phyloP scores from a whole-genome alignment of 345 rosid species.

The Eucalyptus marginata region DNA sequence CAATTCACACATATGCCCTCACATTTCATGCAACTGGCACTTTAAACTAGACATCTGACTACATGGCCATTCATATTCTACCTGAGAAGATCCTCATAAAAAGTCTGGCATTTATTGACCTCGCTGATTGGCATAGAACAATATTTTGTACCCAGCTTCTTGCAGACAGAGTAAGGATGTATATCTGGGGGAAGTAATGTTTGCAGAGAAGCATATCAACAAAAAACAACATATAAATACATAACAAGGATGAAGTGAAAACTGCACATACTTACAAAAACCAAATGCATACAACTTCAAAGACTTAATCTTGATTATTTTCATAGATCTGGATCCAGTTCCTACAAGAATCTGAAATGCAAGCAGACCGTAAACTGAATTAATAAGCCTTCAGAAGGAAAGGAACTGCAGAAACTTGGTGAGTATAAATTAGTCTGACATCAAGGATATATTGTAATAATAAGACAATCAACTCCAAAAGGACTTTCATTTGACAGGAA shows the following conservation, averaged over 20 bases:
- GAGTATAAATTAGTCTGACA: background rate
- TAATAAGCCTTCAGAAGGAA: background rate
- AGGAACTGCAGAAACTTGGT: background rate
- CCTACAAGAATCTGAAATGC: conserved; percentile 81
- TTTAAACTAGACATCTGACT: background rate
- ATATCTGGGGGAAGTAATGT: conserved; percentile 28
- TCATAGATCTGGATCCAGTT: conserved; percentile 87
- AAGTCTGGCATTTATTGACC: conserved; percentile 32
- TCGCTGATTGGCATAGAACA: conserved; percentile 44
- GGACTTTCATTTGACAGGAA: background rate
- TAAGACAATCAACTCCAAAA: background rate
- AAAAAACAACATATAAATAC: background rate
- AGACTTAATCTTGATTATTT: conserved; percentile 67
- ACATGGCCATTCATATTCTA: background rate
- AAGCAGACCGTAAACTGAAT: background rate
- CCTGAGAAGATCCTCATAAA: conserved; percentile 94
- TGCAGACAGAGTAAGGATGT: conserved; percentile 67
- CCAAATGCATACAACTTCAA: conserved; percentile 85
- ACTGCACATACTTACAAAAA: conserved; percentile 62
- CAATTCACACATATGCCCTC: background rate
- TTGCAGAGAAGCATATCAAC: background rate
- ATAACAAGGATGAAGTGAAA: background rate
- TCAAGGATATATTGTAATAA: background rate
- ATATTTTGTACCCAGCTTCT: conserved; percentile 76
- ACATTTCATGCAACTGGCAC: background rate